These are phyloP conservation scores for Prunus padus DNA, from an alignment of 306 rosid species.

Conservation along the genomic window DNA sequence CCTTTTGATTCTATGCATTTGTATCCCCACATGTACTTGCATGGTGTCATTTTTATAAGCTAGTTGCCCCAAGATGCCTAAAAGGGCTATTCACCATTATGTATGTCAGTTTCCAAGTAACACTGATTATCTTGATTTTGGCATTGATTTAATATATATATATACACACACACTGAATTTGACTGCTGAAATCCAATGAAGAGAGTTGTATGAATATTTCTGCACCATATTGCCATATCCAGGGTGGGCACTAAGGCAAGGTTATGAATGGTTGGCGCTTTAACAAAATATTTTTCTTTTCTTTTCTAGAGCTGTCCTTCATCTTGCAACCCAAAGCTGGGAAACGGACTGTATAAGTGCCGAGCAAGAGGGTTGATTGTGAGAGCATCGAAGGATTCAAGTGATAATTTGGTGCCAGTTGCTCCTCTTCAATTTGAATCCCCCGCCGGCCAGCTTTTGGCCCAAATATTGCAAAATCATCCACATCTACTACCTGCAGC, in stretches of 20 bases:
- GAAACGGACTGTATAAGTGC: slow-evolving; percentile 43
- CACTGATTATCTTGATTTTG: too few relatives aligned
- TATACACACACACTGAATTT: neutral
- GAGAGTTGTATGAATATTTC: neutral
- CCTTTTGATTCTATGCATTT: neutral
- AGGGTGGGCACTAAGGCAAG: neutral
- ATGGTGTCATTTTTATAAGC: neutral
- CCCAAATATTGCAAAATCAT: slow-evolving; percentile 76
- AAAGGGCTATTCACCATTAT: neutral
- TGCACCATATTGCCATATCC: neutral
- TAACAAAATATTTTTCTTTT: neutral
- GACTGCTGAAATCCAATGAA: neutral
- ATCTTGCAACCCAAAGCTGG: slow-evolving; percentile 52
- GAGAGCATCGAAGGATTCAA: slow-evolving; percentile 69
- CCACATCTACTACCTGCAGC: slow-evolving; percentile 86
- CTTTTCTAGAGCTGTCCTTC: slow-evolving; percentile 49
- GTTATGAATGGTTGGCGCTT: neutral
- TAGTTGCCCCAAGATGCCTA: neutral
- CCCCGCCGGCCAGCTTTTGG: slow-evolving; percentile 89
- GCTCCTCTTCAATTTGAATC: slow-evolving; percentile 82
- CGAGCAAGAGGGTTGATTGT: slow-evolving; percentile 55
- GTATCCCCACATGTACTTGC: neutral
- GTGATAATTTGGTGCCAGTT: slow-evolving; percentile 50
- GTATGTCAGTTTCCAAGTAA: too few relatives aligned
- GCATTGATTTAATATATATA: too few relatives aligned